Base-by-base conservation (phyloP, 1,284 basidiomycete species). In the Apiotrichum sp. region DNA sequence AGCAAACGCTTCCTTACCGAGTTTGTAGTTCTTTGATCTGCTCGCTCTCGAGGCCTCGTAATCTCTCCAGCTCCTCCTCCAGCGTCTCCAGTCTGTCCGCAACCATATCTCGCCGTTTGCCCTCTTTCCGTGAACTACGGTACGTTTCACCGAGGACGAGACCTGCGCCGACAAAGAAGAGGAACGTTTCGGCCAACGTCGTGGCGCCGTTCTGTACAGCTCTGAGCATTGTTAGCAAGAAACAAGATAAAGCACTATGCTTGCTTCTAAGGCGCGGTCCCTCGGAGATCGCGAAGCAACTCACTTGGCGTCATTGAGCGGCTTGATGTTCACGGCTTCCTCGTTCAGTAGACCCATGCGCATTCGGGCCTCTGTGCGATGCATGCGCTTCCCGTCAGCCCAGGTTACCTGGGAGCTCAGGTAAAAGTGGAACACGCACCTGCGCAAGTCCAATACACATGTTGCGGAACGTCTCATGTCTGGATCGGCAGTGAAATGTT, bases 171-270 rank as follows among this genome's bases (percentile, higher is more conserved):
- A 93, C 89, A 6, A 79, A 64, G 72, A 93, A 93, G 4, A 93
- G 80, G 68, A 93, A 93, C 0, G 87, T 85, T 75, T 93, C 90
- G 0, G 90, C 89, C 10, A 93, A 77, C 14, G 85, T 82, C 58
- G 89, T 91, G 11, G 90, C 88, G 13, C 90, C 90, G 65, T 87
- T 91, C 65, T 92, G 89, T 52, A 93, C 88, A 0, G 90, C 90
- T 64, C 90, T 92, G 58, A 7, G 61, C 36, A 2, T 41, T 13
- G 48, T 51, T 41, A 59, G 57, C 44, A 10, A 35, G 38, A 2
- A 14, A 10, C 14, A 10, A 39, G 34, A 38, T 22, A 22, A 22
- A 22, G 22, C 22, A 22, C 22, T 22, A 22, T 13, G 36, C 36
- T 13, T 38, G 36, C 36, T 13, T 7, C 36, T 7, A 38, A 38